These are phyloP conservation scores for Calocera cornea DNA, from an alignment of 768 basidiomycete species.

Conservation along the genomic window DNA sequence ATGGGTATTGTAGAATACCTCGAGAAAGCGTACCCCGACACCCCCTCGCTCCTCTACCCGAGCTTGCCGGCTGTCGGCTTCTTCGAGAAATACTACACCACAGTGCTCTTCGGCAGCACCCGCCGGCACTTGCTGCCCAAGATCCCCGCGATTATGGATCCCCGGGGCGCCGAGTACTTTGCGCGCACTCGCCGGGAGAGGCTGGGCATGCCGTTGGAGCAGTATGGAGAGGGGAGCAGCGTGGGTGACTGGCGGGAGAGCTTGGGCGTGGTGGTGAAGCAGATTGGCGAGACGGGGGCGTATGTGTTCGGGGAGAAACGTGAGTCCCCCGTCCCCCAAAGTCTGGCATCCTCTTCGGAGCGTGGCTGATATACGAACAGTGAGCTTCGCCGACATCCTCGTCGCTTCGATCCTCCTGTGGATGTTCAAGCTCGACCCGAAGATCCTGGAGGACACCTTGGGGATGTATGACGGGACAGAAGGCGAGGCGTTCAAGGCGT, in stretches of 20 bases:
- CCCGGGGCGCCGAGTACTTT: background rate
- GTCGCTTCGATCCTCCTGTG: background rate
- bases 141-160: background rate
- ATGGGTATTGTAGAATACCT: too few relatives aligned
- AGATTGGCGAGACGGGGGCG: background rate
- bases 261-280: background rate
- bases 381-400: background rate
- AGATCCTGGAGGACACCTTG: background rate
- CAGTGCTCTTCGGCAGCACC: background rate
- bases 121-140: background rate
- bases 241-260: background rate
- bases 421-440: background rate
- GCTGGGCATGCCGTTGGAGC: background rate
- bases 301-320: background rate
- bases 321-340: background rate
- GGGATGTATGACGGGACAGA: background rate
- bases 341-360: background rate
- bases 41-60: background rate
- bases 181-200: background rate
- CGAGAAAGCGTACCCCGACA: background rate
- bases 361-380: background rate
- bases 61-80: background rate
- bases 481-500: background rate
- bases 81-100: background rate
- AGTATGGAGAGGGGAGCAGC: background rate